Conservation (phyloP, 345 rosid species). For the Camelina sativa region DNA sequence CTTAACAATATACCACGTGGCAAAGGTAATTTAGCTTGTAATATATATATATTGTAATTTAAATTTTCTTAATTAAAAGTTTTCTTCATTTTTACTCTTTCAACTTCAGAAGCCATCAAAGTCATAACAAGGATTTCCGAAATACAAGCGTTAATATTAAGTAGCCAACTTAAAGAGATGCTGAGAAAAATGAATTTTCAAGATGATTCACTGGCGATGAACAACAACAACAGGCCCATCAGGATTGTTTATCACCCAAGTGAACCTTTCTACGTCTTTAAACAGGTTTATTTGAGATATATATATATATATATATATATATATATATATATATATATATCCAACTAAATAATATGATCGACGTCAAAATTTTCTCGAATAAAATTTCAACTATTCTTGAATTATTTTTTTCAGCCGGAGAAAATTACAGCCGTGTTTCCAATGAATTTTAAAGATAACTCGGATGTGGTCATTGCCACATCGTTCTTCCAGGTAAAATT, state of each 20-base stretch:
- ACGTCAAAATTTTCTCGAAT: neutral
- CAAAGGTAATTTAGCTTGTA: slow-evolving; percentile 52
- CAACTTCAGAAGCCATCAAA: slow-evolving; percentile 63
- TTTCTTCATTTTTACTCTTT: slow-evolving; percentile 8
- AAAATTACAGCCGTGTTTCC: slow-evolving; percentile 81
- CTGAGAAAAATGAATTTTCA: slow-evolving; percentile 53
- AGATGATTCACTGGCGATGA: slow-evolving; percentile 41
- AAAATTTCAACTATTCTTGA: slow-evolving; percentile 2
- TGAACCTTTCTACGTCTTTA: slow-evolving; percentile 79
- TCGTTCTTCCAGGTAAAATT: slow-evolving; percentile 78
- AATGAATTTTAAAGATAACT: slow-evolving; percentile 79
- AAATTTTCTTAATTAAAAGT: neutral
- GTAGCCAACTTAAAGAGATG: slow-evolving; percentile 81
- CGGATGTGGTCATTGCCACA: slow-evolving; percentile 79
- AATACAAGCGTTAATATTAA: slow-evolving; percentile 70
- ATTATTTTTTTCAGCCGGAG: slow-evolving; percentile 49
- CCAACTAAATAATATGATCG: neutral
- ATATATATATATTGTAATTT: neutral
- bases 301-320: too few relatives aligned
- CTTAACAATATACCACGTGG: slow-evolving; percentile 61
- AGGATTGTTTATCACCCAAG: slow-evolving; percentile 72
- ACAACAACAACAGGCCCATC: slow-evolving; percentile 49
- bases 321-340: too few relatives aligned
- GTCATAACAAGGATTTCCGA: slow-evolving; percentile 65
- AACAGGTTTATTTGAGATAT: slow-evolving; percentile 56